These are phyloP conservation scores for Protomyces lactucae-debilis DNA, from an alignment of 1,139 yeast genomes.

Conservation along the genomic window DNA sequence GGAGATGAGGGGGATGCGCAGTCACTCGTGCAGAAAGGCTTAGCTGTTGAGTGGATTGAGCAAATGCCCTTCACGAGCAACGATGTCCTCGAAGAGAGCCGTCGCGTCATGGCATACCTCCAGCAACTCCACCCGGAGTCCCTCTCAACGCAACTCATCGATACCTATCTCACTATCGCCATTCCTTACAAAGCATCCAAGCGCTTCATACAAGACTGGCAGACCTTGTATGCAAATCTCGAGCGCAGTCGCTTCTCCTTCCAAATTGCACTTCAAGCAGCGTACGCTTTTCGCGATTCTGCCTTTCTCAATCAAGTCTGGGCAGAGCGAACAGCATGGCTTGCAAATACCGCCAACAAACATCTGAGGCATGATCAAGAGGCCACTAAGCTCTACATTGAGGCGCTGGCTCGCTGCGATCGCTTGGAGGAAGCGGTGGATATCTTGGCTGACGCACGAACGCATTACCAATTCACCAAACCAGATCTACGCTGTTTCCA, in stretches of 20 bases:
- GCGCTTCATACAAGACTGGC: conserved; percentile 20
- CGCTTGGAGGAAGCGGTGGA: conserved; percentile 8
- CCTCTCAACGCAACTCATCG: conserved; percentile 21
- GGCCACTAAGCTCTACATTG: conserved; percentile 10
- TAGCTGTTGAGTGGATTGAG: conserved; percentile 1
- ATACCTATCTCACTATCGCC: conserved; percentile 24
- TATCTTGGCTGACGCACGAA: conserved; percentile 2
- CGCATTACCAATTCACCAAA: background rate
- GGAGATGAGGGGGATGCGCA: background rate
- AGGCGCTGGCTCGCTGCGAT: conserved; percentile 12
- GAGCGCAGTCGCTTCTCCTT: conserved; percentile 14
- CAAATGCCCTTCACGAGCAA: conserved; percentile 19
- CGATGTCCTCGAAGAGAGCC: conserved; percentile 11
- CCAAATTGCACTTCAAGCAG: conserved; percentile 25
- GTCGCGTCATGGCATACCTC: conserved; percentile 8
- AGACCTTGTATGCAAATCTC: conserved; percentile 1
- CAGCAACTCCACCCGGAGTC: conserved; percentile 1
- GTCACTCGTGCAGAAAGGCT: background rate
- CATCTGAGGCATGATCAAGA: background rate
- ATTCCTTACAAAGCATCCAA: conserved; percentile 9
- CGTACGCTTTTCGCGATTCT: conserved; percentile 20
- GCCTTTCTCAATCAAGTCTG: conserved; percentile 22
- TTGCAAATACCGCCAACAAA: background rate
- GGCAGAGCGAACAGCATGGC: conserved; percentile 25
- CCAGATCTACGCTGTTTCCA: conserved; percentile 13